phyloP scores from a whole-genome alignment of 2,329 filamentous ascomycete genomes.

The Calonectria pauciramosa region DNA sequence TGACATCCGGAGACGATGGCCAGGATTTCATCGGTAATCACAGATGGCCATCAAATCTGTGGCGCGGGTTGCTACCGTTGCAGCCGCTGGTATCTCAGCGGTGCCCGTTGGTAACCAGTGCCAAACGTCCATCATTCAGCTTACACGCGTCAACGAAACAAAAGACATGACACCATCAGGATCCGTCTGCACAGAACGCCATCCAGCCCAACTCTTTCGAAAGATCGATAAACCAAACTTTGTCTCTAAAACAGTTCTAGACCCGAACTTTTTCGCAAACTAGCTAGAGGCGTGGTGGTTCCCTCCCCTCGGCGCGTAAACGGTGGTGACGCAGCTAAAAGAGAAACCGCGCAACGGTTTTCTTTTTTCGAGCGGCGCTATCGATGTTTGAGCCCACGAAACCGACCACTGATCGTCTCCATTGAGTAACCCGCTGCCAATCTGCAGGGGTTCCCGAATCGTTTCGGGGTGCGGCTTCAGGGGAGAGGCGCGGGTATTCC shows the following conservation, averaged over 20 bases:
- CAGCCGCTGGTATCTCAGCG: not conserved
- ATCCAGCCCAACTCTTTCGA: not conserved
- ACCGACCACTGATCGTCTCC: not conserved
- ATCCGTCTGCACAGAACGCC: not conserved
- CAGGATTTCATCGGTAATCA: not conserved
- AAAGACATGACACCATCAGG: not conserved
- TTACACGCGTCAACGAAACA: not conserved
- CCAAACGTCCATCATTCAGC: not conserved
- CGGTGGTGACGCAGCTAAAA: conserved; percentile 1
- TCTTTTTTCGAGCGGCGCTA: conserved; percentile 1
- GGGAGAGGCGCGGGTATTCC: not conserved
- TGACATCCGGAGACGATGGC: not conserved
- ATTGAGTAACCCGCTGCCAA: not conserved
- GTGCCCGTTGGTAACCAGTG: not conserved
- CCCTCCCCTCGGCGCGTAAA: not conserved
- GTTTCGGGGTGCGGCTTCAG: not conserved
- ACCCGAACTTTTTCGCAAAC: not conserved
- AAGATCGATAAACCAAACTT: not conserved
- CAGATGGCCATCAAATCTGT: not conserved
- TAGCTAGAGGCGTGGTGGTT: not conserved
- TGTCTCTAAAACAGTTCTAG: too few species aligned
- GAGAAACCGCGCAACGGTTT: conserved; percentile 1
- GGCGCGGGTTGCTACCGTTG: not conserved
- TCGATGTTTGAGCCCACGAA: not conserved
- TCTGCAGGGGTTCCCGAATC: not conserved